Conservation (phyloP, 495 filamentous ascomycete species). For the Filosporella fistucella region DNA sequence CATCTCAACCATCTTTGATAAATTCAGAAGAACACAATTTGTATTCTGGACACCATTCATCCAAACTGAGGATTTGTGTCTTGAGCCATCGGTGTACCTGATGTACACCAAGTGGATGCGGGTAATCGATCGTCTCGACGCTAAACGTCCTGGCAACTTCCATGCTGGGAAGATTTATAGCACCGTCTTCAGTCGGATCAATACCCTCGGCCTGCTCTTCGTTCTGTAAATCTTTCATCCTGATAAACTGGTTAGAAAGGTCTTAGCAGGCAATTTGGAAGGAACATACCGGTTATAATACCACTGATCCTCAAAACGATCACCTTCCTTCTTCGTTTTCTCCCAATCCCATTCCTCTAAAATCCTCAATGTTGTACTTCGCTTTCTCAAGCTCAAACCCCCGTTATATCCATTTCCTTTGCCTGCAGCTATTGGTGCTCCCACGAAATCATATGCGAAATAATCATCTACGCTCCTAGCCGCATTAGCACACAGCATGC, state of each 20-base stretch:
- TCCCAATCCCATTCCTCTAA: slow-evolving; percentile 22
- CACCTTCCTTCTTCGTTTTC: slow-evolving; percentile 13
- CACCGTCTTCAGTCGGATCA: slow-evolving; percentile 9
- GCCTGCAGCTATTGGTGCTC: slow-evolving; percentile 20
- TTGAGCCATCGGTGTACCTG: slow-evolving; percentile 19
- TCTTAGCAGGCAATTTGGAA: not conserved
- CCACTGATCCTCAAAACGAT: slow-evolving; percentile 30
- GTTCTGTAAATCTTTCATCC: slow-evolving; percentile 11
- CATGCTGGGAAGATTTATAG: slow-evolving; percentile 17
- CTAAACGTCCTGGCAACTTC: slow-evolving; percentile 22
- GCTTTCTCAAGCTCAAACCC: slow-evolving; percentile 28
- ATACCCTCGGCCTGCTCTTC: slow-evolving; percentile 9
- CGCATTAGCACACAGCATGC: slow-evolving; percentile 28
- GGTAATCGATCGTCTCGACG: slow-evolving; percentile 21
- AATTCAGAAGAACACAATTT: slow-evolving; percentile 16
- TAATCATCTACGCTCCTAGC: slow-evolving; percentile 29
- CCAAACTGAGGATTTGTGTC: slow-evolving; percentile 13
- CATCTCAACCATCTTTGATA: slow-evolving; percentile 1
- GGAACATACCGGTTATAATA: slow-evolving; percentile 21
- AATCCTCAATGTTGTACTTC: slow-evolving; percentile 22
- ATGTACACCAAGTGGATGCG: slow-evolving; percentile 22
- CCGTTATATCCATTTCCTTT: slow-evolving; percentile 27
- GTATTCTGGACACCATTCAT: slow-evolving; percentile 24
- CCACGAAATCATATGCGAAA: slow-evolving; percentile 28
- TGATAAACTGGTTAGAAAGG: not conserved